Base-by-base conservation (phyloP, 139 green algal species). In the Monoraphidium neglectum region DNA sequence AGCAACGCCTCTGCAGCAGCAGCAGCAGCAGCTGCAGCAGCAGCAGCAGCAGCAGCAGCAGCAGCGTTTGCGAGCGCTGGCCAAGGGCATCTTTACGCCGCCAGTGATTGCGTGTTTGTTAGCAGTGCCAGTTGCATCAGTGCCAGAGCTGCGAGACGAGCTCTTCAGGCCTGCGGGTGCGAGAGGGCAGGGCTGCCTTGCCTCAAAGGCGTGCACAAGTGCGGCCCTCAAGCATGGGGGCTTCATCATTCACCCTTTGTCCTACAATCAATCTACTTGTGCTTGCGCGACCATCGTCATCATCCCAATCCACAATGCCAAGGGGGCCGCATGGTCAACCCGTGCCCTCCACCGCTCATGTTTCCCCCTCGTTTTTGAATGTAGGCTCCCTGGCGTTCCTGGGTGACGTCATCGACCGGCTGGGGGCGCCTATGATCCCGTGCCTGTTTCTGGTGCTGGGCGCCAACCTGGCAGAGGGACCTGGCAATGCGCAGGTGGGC, bases 401-500 rank as follows among this genome's bases (percentile, higher is more conserved):
- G 24, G 84, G 84, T 1, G 84, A 89, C 49, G 53, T 77, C 28
- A 26, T 53, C 1, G 59, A 38, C 59, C 51, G 64, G 70, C 57
- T 89, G 47, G 80, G 80, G 0, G 67, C 70, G 12, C 43, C 66
- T 0, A 65, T 74, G 8, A 83, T 89, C 43, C 84, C 84, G 24
- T 32, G n/a, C n/a, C 60, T 89, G n/a, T 83, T 89, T 49, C 61
- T 89, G 65, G 78, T 86, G 61, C 80, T 89, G 46, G 84, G 84
- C 3, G 80, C 80, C 53, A 89, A 89, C 75, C 77, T 89, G 70
- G 60, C 68, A n/a, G 70, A 80, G 38, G 81, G 81, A 64, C 72
- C 72, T 46, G 72, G 72, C 35, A 59, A 57, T 37, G 60, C 59
- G 28, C n/a, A 77, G 72, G 59, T 70, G 13, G 4, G 46, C 15